These are phyloP conservation scores for Coemansia furcata DNA, from an alignment of 192 early-diverging fungal genomes.

Conservation along the genomic window DNA sequence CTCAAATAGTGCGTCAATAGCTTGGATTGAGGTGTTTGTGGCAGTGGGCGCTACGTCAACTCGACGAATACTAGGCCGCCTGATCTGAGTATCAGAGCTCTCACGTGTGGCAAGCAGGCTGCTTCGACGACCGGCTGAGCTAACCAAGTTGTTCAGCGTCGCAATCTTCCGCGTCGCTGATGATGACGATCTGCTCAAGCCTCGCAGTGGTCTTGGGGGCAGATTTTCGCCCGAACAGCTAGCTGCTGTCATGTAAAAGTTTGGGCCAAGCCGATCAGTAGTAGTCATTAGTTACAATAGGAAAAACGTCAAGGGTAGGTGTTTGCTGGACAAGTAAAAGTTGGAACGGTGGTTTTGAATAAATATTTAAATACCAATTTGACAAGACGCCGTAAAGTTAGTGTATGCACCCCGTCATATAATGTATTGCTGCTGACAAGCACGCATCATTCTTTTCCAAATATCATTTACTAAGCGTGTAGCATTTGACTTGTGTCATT, in stretches of 20 bases:
- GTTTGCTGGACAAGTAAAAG: neutral
- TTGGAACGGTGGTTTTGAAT: neutral
- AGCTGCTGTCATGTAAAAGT: neutral
- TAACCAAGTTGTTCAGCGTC: neutral
- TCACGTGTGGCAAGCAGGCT: neutral
- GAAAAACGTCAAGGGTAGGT: neutral
- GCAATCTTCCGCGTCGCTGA: neutral
- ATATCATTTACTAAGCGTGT: neutral
- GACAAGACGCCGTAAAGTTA: neutral
- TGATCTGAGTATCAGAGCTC: neutral
- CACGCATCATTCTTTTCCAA: neutral
- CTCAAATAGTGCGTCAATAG: constrained; percentile 25
- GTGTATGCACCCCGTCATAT: neutral
- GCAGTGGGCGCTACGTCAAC: constrained; percentile 13
- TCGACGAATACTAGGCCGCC: constrained; percentile 13
- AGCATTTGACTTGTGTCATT: constrained; percentile 7
- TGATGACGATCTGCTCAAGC: neutral
- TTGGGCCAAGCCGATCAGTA: neutral
- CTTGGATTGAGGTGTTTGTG: constrained; percentile 18
- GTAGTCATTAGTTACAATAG: neutral
- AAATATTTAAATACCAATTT: neutral
- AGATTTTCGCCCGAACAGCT: neutral
- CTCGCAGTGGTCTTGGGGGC: neutral
- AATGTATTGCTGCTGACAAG: neutral
- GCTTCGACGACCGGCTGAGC: neutral